Base-by-base conservation (phyloP, 78 protist genomes). In the Dictyostelium purpureum region DNA sequence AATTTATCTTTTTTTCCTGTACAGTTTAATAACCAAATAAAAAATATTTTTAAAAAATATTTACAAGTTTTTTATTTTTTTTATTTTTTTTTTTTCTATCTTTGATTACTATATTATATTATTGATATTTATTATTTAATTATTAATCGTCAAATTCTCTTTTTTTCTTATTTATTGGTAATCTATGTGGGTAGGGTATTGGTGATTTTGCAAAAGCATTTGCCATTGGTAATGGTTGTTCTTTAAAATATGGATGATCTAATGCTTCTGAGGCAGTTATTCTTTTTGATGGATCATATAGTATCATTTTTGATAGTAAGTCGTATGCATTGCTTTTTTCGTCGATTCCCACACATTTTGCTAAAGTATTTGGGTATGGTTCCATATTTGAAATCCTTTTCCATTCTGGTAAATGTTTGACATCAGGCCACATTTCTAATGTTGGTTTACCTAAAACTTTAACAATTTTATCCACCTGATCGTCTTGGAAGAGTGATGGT, bases 241-340 rank as follows among this genome's bases (percentile, higher is more conserved):
- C 97, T 70, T 91, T 67, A 47, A 97, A 97, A 90, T 96, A 97
- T 10, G 94, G 96, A 69, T 95, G 97, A 42, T 85, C 70, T 18
- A 97, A 85, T 5, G 98, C 97, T 12, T 96, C 97, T 24, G 78
- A 56, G 4, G 98, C 97, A 26, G 95, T 59, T 12, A 97, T 95
- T 51, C 98, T 89, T 83, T 63, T 74, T 7, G 51, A 52, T 4
- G 98, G 98, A 37, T 95, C 96, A 37, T 94, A 96, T 14, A 10
- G 57, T 24, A 97, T 79, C 97, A 97, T 93, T 26, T 77, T 57
- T 33, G 49, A 5, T 1, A 95, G 33, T 42, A 94, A 69, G 40
- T 67, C 93, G 69, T 40, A 90, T 2, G 95, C 95, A 33, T 11
- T 4, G 26, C 70, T 66, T 7, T 73, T 66, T 67, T 67, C 79